A percentile compares a stretch with the other conserved stretches of the same genome.
phyloP scores from a whole-genome alignment of 768 basidiomycete genomes.

The Lanmaoa rubissima region DNA sequence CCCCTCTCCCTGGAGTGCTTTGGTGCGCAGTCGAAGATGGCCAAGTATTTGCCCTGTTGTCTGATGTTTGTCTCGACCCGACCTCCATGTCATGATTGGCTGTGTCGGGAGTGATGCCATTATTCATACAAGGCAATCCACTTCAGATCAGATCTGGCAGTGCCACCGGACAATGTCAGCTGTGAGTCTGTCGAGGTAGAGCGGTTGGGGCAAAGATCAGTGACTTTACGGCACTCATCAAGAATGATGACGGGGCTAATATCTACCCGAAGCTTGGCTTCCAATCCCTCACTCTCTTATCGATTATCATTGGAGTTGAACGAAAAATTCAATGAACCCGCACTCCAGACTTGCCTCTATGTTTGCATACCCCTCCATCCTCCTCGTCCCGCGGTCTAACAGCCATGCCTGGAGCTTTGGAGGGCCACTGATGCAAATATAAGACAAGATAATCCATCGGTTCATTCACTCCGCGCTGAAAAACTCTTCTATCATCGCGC shows the following conservation, averaged over 20 bases:
- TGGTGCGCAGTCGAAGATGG: no score
- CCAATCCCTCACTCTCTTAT: neutral
- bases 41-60: neutral
- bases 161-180: neutral
- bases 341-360: neutral
- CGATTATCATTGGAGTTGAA: neutral
- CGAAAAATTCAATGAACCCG: neutral
- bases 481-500: neutral
- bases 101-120: neutral
- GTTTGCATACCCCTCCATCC: neutral
- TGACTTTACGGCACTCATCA: neutral
- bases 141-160: neutral
- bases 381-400: neutral
- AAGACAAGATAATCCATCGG: neutral
- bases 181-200: no score
- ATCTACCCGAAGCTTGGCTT: neutral
- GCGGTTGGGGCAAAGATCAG: no score
- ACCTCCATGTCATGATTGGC: conserved; percentile 1
- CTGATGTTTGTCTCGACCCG: neutral
- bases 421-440: neutral
- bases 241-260: neutral
- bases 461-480: neutral
- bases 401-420: conserved; percentile 3
- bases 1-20: conserved; percentile 1
- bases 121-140: neutral